Base-by-base conservation (phyloP, 768 basidiomycete species). In the Sarcodon aspratus region DNA sequence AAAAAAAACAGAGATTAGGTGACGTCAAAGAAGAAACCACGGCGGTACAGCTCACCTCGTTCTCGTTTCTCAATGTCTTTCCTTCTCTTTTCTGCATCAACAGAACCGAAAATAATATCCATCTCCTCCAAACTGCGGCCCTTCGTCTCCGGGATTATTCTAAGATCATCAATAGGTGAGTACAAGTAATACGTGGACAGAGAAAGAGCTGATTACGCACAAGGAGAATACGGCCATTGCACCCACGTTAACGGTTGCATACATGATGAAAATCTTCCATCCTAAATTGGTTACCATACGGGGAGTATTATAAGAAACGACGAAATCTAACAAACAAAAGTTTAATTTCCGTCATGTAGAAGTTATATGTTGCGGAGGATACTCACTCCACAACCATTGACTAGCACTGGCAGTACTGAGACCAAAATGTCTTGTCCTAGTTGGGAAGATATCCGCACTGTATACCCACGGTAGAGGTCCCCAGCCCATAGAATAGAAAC, bases 401-500 rank as follows among this genome's bases (percentile, higher is more conserved):
- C 85, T 79, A 12, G 79, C 78, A 50, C 82, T 82, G 0, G 82
- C 90, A 5, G 79, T 64, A 0, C 85, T 75, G 17, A 92, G 67
- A 35, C 90, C 90, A 56, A 83, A 89, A 56, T 88, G 83, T 49
- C 89, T 71, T 12, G 88, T 89, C 38, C 87, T 69, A 11, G 85
- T 92, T 7, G 85, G 83, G 75, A 92, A 92, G 55, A 93, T 89
- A 61, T 93, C 90, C 6, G 85, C 71, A 38, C 82, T 83, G 59
- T 73, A 73, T 47, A 73, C 69, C 70, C 66, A 63, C 12, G 74
- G 83, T 10, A 72, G 62, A n/a, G 79, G 79, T 15, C 87, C 89
- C 81, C 85, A 88, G 36, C 85, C 86, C 78, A 90, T 83, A 3
- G 82, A 85, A 63, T 91, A 92, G 64, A 90, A 90, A 61, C 81